A percentile compares a stretch with the other conserved stretches of the same genome.
phyloP scores from a whole-genome alignment of 2,329 filamentous ascomycete genomes.

The Xylariaceae sp. region DNA sequence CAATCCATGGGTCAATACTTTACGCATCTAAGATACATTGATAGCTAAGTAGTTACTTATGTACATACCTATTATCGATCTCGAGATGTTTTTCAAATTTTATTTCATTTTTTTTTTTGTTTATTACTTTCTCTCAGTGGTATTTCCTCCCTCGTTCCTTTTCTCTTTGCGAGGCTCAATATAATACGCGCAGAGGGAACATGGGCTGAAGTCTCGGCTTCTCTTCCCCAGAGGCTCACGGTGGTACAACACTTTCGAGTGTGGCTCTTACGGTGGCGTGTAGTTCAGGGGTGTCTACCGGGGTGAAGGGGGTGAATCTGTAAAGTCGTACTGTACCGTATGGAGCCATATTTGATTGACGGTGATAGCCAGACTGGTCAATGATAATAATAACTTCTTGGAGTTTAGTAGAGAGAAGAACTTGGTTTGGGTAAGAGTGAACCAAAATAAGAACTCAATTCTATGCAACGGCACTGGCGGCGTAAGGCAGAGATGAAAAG shows the following conservation, averaged over 20 bases:
- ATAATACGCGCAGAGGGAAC: slow-evolving; percentile 8
- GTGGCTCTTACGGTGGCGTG: slow-evolving; percentile 32
- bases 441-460: not conserved
- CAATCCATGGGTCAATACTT: not conserved
- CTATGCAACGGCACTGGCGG: not conserved
- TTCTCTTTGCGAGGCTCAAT: not conserved
- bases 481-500: not conserved
- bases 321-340: slow-evolving; percentile 23
- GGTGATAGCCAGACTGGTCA: not conserved
- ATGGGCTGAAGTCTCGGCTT: slow-evolving; percentile 13
- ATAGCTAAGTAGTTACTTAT: not conserved
- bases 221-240: slow-evolving; percentile 20
- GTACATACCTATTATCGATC: too few relatives aligned
- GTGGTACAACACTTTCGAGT: slow-evolving; percentile 33
- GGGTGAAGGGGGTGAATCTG: slow-evolving; percentile 18
- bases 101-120: too few relatives aligned
- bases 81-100: too few relatives aligned
- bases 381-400: not conserved
- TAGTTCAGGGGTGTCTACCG: slow-evolving; percentile 24
- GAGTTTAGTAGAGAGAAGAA: not conserved
- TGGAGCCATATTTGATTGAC: not conserved
- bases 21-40: not conserved
- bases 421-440: not conserved
- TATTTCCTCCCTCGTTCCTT: too few relatives aligned
- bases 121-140: too few relatives aligned